Conservation (phyloP, 2,329 filamentous ascomycete species). For the Cryphonectria radicalis region DNA sequence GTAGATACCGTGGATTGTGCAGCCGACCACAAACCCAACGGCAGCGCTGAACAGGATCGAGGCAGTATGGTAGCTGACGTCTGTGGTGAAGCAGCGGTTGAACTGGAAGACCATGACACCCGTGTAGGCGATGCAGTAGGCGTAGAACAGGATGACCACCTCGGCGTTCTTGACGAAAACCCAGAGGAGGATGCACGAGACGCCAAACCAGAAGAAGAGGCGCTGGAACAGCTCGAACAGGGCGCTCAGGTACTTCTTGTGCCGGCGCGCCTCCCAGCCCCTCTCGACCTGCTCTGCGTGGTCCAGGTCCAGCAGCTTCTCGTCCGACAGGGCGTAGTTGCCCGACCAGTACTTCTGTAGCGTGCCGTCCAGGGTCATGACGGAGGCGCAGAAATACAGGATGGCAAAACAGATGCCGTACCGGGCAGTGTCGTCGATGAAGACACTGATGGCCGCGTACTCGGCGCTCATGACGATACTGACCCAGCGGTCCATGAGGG, state of each 20-base stretch:
- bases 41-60: slow-evolving; percentile 40
- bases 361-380: slow-evolving; percentile 44
- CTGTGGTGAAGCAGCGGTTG: slow-evolving; percentile 46
- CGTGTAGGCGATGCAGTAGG: slow-evolving; percentile 42
- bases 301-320: slow-evolving; percentile 38
- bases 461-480: slow-evolving; percentile 41
- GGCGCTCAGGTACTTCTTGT: slow-evolving; percentile 34
- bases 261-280: slow-evolving; percentile 33
- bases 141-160: slow-evolving; percentile 42
- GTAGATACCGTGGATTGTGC: slow-evolving; percentile 39
- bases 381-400: slow-evolving; percentile 45
- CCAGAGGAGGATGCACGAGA: slow-evolving; percentile 41
- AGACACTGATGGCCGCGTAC: slow-evolving; percentile 36
- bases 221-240: slow-evolving; percentile 38
- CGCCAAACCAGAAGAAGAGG: slow-evolving; percentile 40
- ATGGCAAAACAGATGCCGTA: slow-evolving; percentile 46
- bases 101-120: slow-evolving; percentile 45
- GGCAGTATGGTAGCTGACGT: slow-evolving; percentile 40
- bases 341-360: slow-evolving; percentile 43
- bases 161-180: slow-evolving; percentile 38
- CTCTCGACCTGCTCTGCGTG: slow-evolving; percentile 35
- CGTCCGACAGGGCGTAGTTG: slow-evolving; percentile 40
- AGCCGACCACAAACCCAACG: slow-evolving; percentile 40
- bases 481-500: slow-evolving; percentile 45
- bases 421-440: slow-evolving; percentile 38